Conservation (phyloP, 495 filamentous ascomycete species). For the Neurospora discreta region DNA sequence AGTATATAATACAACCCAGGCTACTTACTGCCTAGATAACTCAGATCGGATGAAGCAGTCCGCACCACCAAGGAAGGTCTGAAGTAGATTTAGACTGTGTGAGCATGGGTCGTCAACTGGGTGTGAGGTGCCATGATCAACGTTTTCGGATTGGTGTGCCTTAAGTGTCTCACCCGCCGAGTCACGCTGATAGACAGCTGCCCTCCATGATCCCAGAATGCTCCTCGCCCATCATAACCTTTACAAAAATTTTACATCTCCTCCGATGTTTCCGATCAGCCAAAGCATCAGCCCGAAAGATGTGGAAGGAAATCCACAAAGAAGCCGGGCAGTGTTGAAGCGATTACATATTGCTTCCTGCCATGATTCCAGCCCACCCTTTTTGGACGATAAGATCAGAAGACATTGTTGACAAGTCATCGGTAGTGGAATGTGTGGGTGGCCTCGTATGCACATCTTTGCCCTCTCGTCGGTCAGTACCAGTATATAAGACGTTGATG, state of each 20-base stretch:
- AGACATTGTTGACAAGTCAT: conserved; percentile 4
- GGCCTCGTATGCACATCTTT: conserved; percentile 2
- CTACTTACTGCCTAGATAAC: neutral
- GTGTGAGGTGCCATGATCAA: conserved; percentile 5
- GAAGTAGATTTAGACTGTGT: neutral
- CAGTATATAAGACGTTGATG: conserved; percentile 4
- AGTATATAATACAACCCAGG: neutral
- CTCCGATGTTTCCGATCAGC: conserved; percentile 15
- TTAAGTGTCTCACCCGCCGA: conserved; percentile 22
- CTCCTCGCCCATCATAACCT: conserved; percentile 3
- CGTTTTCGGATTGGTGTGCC: conserved; percentile 17
- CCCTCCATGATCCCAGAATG: conserved; percentile 4
- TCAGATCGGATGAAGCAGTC: neutral
- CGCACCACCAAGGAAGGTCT: neutral
- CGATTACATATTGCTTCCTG: neutral
- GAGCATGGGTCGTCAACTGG: neutral
- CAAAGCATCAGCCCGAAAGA: conserved; percentile 7
- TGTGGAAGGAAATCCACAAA: neutral
- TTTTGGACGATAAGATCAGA: conserved; percentile 13
- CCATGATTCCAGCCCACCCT: conserved; percentile 15
- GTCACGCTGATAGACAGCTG: conserved; percentile 17
- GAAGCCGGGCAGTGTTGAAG: neutral
- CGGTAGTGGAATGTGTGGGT: conserved; percentile 1
- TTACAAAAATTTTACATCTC: conserved; percentile 8
- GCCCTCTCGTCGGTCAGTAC: neutral